Evolutionary conservation across 2,329 filamentous ascomycete species (phyloP).

Genomic region (Alternaria atra): DNA sequence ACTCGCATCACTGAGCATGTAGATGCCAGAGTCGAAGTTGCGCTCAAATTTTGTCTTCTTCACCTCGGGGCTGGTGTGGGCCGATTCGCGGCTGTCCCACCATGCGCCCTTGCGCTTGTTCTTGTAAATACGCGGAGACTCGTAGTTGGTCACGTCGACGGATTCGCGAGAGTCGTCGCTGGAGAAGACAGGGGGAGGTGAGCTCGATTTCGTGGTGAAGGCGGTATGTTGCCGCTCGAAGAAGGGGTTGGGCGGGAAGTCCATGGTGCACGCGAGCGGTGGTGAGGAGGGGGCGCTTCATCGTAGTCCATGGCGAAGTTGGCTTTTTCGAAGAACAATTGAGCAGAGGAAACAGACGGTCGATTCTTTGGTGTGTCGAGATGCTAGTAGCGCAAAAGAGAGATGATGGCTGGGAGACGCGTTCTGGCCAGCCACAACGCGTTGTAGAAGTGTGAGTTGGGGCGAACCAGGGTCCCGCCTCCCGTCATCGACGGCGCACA

Average conservation of each 20-base stretch:
- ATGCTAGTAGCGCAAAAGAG: background rate
- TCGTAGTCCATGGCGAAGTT: conserved; percentile 33
- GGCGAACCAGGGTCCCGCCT: conserved; percentile 23
- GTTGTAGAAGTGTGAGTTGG: too few relatives aligned
- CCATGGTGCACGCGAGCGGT: conserved; percentile 30
- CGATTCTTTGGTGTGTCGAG: background rate
- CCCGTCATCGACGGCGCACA: conserved; percentile 26
- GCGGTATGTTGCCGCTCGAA: conserved; percentile 27
- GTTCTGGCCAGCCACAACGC: background rate
- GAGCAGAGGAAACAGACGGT: background rate
- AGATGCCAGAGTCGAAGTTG: conserved; percentile 46
- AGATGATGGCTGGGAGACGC: conserved; percentile 15
- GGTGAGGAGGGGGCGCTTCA: conserved; percentile 33
- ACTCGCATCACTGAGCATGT: conserved; percentile 42
- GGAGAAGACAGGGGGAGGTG: conserved; percentile 45
- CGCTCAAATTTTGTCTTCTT: conserved; percentile 43
- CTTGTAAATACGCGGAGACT: conserved; percentile 44
- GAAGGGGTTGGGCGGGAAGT: conserved; percentile 34
- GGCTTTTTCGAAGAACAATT: too few relatives aligned
- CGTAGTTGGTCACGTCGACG: conserved; percentile 43
- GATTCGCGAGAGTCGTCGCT: conserved; percentile 43
- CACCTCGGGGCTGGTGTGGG: conserved; percentile 23
- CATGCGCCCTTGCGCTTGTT: conserved; percentile 45
- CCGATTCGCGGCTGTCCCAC: conserved; percentile 35
- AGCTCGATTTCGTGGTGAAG: conserved; percentile 44